Evolutionary conservation across 305 asterid species (phyloP).

Genomic region (Withania somnifera): DNA sequence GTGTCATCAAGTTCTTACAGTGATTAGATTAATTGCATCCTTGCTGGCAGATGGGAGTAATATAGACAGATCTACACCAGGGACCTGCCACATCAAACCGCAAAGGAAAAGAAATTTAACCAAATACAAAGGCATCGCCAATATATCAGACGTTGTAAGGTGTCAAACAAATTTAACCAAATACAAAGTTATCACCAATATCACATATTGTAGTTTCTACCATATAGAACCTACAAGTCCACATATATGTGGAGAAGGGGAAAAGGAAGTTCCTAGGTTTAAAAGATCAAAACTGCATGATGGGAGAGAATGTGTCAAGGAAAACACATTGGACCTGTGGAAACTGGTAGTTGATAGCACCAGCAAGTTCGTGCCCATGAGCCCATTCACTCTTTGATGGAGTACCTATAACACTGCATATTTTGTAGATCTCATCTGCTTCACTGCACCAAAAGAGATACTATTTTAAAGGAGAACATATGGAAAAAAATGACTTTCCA

Average conservation of each 20-base stretch:
- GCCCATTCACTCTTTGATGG: constrained; percentile 59
- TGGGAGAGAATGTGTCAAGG: not conserved
- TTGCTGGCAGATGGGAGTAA: constrained; percentile 54
- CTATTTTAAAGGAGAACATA: not conserved
- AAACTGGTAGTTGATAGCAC: constrained; percentile 52
- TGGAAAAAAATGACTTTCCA: not conserved
- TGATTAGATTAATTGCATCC: constrained; percentile 52
- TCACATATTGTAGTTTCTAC: not conserved
- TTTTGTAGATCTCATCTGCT: constrained; percentile 84
- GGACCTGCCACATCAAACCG: constrained; percentile 25
- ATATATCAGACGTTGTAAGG: not conserved
- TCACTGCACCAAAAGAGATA: constrained; percentile 44
- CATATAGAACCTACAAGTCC: not conserved
- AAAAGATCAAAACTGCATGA: not conserved
- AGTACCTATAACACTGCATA: constrained; percentile 72
- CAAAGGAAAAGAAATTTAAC: constrained; percentile 12
- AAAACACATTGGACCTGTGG: constrained; percentile 46
- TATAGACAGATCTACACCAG: constrained; percentile 48
- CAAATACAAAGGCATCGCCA: not conserved
- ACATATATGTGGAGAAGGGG: not conserved
- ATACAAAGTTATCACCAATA: not conserved
- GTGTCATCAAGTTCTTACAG: constrained; percentile 36
- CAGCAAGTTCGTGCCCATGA: constrained; percentile 64
- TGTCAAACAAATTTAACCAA: constrained; percentile 11
- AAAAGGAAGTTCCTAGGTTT: not conserved